Conservation (phyloP, 306 rosid species). For the Quercus gilva region DNA sequence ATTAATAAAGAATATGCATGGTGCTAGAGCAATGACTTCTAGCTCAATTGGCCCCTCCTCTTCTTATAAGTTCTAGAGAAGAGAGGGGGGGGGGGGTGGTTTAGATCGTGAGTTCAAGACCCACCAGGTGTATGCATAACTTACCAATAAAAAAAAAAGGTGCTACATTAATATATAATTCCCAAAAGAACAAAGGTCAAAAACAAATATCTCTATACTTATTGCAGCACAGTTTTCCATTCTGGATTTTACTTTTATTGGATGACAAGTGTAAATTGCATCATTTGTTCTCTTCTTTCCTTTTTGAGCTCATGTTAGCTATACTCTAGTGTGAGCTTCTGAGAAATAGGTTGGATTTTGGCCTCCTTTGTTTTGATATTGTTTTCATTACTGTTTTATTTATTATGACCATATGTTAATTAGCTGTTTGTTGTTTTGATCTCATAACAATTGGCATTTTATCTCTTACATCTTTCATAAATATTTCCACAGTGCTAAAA, state of each 20-base stretch:
- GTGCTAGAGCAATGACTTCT: too few species aligned
- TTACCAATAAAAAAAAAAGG: too few species aligned
- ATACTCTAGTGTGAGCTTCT: background rate
- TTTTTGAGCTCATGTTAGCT: background rate
- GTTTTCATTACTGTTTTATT: background rate
- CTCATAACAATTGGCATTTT: background rate
- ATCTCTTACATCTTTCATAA: conserved; percentile 13
- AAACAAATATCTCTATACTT: background rate
- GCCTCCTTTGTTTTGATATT: background rate
- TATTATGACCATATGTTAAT: background rate
- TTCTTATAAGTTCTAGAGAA: too few species aligned
- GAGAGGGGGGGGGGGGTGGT: too few species aligned
- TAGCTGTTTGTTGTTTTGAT: background rate
- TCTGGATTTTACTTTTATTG: background rate
- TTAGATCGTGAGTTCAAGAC: too few species aligned
- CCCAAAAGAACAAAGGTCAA: background rate
- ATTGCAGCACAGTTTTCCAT: background rate
- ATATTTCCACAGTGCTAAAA: conserved; percentile 38
- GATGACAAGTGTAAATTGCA: background rate
- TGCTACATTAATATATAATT: background rate
- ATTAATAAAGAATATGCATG: too few species aligned
- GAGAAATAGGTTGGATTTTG: background rate
- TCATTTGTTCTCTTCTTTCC: background rate
- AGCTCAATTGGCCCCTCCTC: too few species aligned
- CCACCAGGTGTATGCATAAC: too few species aligned